Percentiles rank a stretch among this genome's conserved stretches.
phyloP scores from a whole-genome alignment of 371 early-diverging fungal genomes.

The Synchytrium microbalum region DNA sequence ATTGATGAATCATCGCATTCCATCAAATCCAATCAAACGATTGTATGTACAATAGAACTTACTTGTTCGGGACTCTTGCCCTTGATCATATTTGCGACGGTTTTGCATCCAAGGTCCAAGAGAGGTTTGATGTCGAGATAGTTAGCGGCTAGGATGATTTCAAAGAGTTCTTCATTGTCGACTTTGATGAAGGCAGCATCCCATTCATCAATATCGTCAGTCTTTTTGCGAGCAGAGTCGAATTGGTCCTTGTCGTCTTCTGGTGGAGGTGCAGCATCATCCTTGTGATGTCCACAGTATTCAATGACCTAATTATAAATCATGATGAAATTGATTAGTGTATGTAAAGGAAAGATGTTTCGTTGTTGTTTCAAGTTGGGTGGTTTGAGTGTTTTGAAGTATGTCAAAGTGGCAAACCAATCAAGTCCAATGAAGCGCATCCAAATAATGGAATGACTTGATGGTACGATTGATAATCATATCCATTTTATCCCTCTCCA shows the following conservation, averaged over 20 bases:
- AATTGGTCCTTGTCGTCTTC: constrained; percentile 12
- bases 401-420: constrained; percentile 2
- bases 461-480: no score
- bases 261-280: constrained; percentile 25
- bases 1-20: not conserved
- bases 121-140: constrained; percentile 47
- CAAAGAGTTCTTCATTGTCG: constrained; percentile 42
- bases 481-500: no score
- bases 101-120: constrained; percentile 50
- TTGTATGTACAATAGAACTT: not conserved
- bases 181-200: constrained; percentile 41
- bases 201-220: constrained; percentile 43
- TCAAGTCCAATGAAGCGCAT: no score
- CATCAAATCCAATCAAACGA: not conserved
- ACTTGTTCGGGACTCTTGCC: constrained; percentile 28
- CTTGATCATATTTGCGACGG: constrained; percentile 47
- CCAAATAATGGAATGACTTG: no score
- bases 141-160: constrained; percentile 47
- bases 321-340: not conserved
- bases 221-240: constrained; percentile 7
- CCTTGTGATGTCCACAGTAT: constrained; percentile 70
- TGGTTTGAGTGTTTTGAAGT: constrained; percentile 1
- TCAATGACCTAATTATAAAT: constrained; percentile 50
- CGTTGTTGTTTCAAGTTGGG: not conserved
- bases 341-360: not conserved